A percentile compares a stretch with the other conserved stretches of the same genome.
Conservation (phyloP, 805 yeast genomes). For the Teunomyces aglyptinius region DNA sequence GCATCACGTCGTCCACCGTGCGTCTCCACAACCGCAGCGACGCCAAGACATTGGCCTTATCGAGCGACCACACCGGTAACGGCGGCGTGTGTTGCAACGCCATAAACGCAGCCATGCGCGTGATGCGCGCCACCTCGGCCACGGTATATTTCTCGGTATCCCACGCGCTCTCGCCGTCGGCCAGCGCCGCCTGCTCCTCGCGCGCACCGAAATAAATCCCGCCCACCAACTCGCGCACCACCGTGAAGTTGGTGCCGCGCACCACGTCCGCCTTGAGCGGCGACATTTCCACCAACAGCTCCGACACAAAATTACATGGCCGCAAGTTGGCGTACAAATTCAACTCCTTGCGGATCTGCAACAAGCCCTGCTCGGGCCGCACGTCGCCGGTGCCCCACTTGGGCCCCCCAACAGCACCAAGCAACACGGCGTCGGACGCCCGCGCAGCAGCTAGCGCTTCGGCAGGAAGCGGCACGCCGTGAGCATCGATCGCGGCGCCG, state of each 20-base stretch:
- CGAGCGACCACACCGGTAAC: slow-evolving; percentile 91
- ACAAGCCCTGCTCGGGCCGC: slow-evolving; percentile 95
- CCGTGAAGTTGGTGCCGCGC: slow-evolving; percentile 86
- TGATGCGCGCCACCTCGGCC: slow-evolving; percentile 89
- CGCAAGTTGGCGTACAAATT: slow-evolving; percentile 93
- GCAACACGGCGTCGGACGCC: slow-evolving; percentile 86
- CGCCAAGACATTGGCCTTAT: slow-evolving; percentile 96
- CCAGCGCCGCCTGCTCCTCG: slow-evolving; percentile 80
- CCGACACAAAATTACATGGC: slow-evolving; percentile 92
- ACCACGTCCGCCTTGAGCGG: slow-evolving; percentile 86
- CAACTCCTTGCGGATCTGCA: slow-evolving; percentile 91
- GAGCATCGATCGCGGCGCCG: slow-evolving; percentile 97
- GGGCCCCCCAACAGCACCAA: slow-evolving; percentile 99
- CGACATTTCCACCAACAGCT: slow-evolving; percentile 76
- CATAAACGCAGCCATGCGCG: slow-evolving; percentile 97
- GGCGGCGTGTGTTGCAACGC: slow-evolving; percentile 95
- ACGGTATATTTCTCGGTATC: slow-evolving; percentile 93
- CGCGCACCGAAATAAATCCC: slow-evolving; percentile 98
- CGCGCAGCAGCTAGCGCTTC: slow-evolving; percentile 81
- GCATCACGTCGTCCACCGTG: slow-evolving; percentile 81
- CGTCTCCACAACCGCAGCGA: slow-evolving; percentile 95
- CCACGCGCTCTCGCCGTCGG: slow-evolving; percentile 68
- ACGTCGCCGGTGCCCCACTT: slow-evolving; percentile 98
- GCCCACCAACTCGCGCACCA: slow-evolving; percentile 95
- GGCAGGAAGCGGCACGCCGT: slow-evolving; percentile 88